phyloP scores from a whole-genome alignment of 441 rosid species.

The Biscutella auriculata region DNA sequence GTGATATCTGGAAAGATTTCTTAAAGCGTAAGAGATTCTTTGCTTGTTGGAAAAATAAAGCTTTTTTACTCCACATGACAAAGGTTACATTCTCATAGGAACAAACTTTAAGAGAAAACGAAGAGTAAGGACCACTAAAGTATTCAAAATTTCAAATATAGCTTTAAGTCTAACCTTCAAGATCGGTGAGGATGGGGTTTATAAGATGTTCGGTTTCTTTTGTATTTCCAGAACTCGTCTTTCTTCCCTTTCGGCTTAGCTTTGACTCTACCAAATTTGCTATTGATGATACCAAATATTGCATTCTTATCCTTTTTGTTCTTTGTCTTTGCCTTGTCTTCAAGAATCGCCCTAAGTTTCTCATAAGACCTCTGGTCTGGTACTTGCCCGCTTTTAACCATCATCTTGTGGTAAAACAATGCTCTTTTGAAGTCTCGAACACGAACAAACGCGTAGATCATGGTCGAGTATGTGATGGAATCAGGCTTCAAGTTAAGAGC shows the following conservation, averaged over 20 bases:
- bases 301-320: constrained; percentile 66
- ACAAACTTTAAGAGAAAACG: too few relatives aligned
- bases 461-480: constrained; percentile 68
- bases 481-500: constrained; percentile 60
- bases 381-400: constrained; percentile 72
- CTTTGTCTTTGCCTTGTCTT: constrained; percentile 57
- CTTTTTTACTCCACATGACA: constrained; percentile 14
- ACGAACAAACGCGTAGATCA: constrained; percentile 75
- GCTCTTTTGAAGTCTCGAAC: constrained; percentile 86
- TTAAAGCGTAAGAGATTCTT: constrained; percentile 20
- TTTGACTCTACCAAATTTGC: constrained; percentile 51
- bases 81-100: constrained; percentile 7
- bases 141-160: constrained; percentile 2
- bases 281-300: constrained; percentile 65
- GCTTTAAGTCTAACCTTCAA: constrained; percentile 4
- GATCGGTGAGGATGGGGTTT: constrained; percentile 3
- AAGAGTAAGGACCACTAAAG: too few relatives aligned
- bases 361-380: constrained; percentile 65
- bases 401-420: constrained; percentile 72
- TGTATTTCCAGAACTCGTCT: constrained; percentile 84
- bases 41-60: constrained; percentile 20
- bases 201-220: constrained; percentile 28
- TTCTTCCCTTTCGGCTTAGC: constrained; percentile 58
- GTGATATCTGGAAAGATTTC: constrained; percentile 15
- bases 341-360: constrained; percentile 68